Evolutionary conservation across 345 rosid genomes (phyloP).

Genomic region (Angophora floribunda): DNA sequence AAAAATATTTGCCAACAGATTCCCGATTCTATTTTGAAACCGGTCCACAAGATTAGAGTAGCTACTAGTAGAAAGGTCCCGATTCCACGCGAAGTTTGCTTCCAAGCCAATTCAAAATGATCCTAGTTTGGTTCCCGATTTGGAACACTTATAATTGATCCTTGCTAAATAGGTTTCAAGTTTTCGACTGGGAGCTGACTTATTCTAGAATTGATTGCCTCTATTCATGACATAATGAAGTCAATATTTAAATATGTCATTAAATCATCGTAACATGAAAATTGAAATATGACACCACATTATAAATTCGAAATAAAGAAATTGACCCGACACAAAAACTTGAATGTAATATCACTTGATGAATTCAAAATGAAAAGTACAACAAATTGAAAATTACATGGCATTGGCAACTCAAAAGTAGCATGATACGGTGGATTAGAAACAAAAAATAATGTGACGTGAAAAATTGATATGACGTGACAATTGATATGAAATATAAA

Average conservation of each 20-base stretch:
- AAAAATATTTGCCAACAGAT: not conserved
- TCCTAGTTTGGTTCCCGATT: too few species aligned
- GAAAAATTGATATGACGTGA: not conserved
- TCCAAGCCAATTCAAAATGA: too few species aligned
- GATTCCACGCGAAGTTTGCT: too few species aligned
- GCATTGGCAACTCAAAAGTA: not conserved
- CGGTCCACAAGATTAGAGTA: too few species aligned
- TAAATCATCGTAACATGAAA: not conserved
- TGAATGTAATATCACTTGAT: not conserved
- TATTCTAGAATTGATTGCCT: not conserved
- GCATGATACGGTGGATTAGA: not conserved
- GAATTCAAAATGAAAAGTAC: too few species aligned
- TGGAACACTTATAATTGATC: too few species aligned
- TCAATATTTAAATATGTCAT: not conserved
- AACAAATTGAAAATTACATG: not conserved
- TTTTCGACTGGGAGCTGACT: not conserved
- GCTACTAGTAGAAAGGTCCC: too few species aligned
- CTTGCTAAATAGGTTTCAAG: not conserved
- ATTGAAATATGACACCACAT: not conserved
- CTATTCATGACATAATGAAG: not conserved
- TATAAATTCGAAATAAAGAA: too few species aligned
- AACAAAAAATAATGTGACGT: not conserved
- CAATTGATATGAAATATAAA: not conserved
- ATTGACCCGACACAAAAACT: not conserved
- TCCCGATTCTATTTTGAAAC: too few species aligned